These are phyloP conservation scores for Arthrinium phaeospermum DNA, from an alignment of 2,329 filamentous ascomycete genomes.

Conservation along the genomic window DNA sequence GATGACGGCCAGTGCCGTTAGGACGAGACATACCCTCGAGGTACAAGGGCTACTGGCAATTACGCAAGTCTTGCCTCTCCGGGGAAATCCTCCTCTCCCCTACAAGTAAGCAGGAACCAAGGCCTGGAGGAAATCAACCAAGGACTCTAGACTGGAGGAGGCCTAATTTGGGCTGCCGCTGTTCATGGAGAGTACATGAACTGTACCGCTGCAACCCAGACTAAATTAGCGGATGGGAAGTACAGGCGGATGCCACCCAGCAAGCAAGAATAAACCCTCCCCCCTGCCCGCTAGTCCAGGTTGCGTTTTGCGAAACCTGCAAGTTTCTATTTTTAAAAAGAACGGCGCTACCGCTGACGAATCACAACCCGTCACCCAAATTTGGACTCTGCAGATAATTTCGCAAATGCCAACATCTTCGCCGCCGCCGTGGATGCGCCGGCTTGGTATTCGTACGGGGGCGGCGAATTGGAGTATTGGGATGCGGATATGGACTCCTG, in stretches of 20 bases:
- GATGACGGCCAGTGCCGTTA: background rate
- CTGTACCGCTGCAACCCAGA: constrained; percentile 6
- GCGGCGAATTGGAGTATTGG: constrained; percentile 14
- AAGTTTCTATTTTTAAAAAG: constrained; percentile 24
- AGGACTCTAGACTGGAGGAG: constrained; percentile 12
- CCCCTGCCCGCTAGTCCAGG: constrained; percentile 12
- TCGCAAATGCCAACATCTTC: constrained; percentile 25
- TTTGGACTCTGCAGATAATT: constrained; percentile 28
- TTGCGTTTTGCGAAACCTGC: constrained; percentile 30
- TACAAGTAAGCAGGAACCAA: constrained; percentile 4
- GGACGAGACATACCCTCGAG: background rate
- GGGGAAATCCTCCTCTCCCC: constrained; percentile 9
- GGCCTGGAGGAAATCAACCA: background rate
- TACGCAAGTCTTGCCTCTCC: constrained; percentile 12
- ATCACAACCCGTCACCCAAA: constrained; percentile 25
- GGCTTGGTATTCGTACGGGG: constrained; percentile 12
- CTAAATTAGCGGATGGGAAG: constrained; percentile 7
- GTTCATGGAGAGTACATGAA: constrained; percentile 4
- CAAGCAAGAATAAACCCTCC: constrained; percentile 18
- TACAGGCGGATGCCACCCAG: constrained; percentile 9
- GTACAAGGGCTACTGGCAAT: constrained; percentile 14
- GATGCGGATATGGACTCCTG: background rate
- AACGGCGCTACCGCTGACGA: constrained; percentile 26
- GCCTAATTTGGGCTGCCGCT: constrained; percentile 7
- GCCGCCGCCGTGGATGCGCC: constrained; percentile 20